These are phyloP conservation scores for Grosmannia serpens DNA, from an alignment of 2,329 filamentous ascomycete species.

Conservation along the genomic window DNA sequence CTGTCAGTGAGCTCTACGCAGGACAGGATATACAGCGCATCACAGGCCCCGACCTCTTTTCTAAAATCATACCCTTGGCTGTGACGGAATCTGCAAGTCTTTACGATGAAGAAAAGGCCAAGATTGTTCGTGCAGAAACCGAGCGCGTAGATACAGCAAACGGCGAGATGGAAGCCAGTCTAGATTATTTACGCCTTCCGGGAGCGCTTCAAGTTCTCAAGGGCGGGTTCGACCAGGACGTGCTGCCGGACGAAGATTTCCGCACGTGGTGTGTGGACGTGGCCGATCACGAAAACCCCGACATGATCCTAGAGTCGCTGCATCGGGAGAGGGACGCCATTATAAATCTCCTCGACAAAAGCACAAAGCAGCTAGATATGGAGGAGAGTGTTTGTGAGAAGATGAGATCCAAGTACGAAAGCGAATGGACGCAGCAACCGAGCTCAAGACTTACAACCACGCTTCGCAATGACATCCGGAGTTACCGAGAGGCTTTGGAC, in stretches of 20 bases:
- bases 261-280: slow-evolving; percentile 89
- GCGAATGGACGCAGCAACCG: slow-evolving; percentile 94
- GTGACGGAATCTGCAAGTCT: slow-evolving; percentile 94
- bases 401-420: slow-evolving; percentile 95
- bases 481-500: slow-evolving; percentile 78
- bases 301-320: slow-evolving; percentile 66
- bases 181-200: slow-evolving; percentile 87
- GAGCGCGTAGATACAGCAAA: slow-evolving; percentile 89
- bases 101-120: slow-evolving; percentile 98
- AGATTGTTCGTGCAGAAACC: slow-evolving; percentile 83
- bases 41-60: slow-evolving; percentile 92
- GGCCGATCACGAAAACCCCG: slow-evolving; percentile 71
- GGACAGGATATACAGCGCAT: slow-evolving; percentile 96
- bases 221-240: slow-evolving; percentile 82
- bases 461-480: slow-evolving; percentile 72
- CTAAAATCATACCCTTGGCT: slow-evolving; percentile 89
- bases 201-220: slow-evolving; percentile 84
- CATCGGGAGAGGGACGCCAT: slow-evolving; percentile 69
- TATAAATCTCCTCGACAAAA: slow-evolving; percentile 59
- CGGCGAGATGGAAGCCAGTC: slow-evolving; percentile 86
- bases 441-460: slow-evolving; percentile 84
- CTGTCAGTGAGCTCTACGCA: slow-evolving; percentile 90
- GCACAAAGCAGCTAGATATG: slow-evolving; percentile 83
- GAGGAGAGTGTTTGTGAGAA: slow-evolving; percentile 98
- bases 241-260: slow-evolving; percentile 83